phyloP scores from a whole-genome alignment of 148 eudicot genomes.

The Cornus suecica region DNA sequence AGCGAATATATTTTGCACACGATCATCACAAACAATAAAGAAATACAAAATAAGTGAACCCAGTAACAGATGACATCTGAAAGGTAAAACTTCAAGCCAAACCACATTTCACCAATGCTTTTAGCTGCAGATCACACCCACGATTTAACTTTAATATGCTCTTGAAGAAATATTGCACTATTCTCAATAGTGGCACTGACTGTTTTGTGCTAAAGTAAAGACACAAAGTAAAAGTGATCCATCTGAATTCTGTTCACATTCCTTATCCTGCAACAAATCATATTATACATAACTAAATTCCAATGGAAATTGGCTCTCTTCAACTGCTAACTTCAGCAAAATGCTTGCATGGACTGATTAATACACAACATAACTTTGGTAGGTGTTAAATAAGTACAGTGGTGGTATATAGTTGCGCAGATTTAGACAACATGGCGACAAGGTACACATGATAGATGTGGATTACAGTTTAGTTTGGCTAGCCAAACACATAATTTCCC shows the following conservation, averaged over 20 bases:
- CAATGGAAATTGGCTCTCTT: neutral
- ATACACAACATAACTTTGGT: neutral
- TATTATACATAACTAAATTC: neutral
- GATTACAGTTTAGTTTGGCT: neutral
- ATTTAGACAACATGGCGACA: neutral
- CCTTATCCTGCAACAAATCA: slow-evolving; percentile 9
- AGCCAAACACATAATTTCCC: neutral
- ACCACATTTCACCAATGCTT: neutral
- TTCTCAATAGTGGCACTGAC: neutral
- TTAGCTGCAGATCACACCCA: neutral
- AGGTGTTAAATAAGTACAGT: neutral
- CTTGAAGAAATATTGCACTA: neutral
- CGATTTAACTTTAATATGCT: neutral
- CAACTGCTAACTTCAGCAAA: neutral
- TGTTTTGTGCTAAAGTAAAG: neutral
- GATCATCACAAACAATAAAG: neutral
- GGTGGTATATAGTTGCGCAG: neutral
- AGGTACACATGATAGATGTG: neutral
- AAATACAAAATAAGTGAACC: neutral
- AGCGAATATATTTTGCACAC: neutral
- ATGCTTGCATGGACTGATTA: neutral
- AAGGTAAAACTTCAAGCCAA: neutral
- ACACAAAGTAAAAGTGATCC: neutral
- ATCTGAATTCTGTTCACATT: neutral
- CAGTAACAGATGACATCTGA: slow-evolving; percentile 1